phyloP scores from a whole-genome alignment of 768 basidiomycete species.

The Phaffia australis region DNA sequence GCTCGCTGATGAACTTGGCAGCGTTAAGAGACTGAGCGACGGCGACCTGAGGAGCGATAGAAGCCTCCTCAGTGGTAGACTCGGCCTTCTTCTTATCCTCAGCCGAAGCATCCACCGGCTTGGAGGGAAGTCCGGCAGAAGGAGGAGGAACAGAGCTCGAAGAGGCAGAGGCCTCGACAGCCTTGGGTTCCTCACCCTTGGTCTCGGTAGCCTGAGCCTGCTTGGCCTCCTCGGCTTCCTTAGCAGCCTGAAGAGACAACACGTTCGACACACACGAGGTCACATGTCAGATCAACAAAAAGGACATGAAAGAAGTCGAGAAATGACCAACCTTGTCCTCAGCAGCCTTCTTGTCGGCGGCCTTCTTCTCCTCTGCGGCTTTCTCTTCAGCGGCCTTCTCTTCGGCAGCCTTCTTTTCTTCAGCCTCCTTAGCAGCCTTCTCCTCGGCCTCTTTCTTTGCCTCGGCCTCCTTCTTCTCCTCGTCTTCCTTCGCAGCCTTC shows the following conservation, averaged over 20 bases:
- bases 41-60: conserved; percentile 1
- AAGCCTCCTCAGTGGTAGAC: neutral
- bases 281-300: neutral
- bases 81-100: conserved; percentile 9
- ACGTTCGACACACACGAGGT: neutral
- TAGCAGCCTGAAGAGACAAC: neutral
- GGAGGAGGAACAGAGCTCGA: conserved; percentile 31
- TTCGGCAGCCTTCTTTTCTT: neutral
- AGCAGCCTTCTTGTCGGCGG: conserved; percentile 12
- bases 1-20: conserved; percentile 74
- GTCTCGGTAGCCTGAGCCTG: conserved; percentile 28
- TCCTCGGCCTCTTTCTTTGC: neutral
- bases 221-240: conserved; percentile 26
- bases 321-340: conserved; percentile 1
- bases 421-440: neutral
- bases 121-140: conserved; percentile 29
- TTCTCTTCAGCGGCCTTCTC: neutral
- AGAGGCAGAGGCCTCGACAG: conserved; percentile 25
- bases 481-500: conserved; percentile 30
- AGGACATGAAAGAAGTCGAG: neutral
- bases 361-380: conserved; percentile 16
- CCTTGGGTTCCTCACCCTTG: conserved; percentile 39
- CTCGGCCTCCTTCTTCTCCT: conserved; percentile 19
- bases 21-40: conserved; percentile 48
- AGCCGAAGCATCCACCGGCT: conserved; percentile 17